phyloP scores from a whole-genome alignment of 2,329 filamentous ascomycete species.

The Amphichorda felina region DNA sequence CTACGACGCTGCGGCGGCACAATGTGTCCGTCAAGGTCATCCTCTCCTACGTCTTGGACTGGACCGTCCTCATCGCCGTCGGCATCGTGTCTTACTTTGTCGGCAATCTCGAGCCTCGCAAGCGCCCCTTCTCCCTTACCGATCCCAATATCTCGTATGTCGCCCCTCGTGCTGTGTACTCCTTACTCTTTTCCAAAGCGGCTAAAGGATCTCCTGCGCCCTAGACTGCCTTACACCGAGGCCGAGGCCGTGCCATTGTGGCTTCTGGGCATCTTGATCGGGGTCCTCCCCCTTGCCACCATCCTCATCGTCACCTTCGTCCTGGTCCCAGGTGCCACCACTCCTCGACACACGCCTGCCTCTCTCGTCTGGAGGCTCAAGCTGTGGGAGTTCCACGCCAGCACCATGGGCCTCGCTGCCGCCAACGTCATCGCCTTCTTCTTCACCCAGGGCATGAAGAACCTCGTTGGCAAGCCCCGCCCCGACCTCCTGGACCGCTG shows the following conservation, averaged over 20 bases:
- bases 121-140: constrained; percentile 56
- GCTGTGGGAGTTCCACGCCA: constrained; percentile 81
- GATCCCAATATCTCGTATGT: constrained; percentile 63
- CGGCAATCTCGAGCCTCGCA: constrained; percentile 49
- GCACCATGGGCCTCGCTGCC: constrained; percentile 71
- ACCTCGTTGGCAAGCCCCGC: constrained; percentile 55
- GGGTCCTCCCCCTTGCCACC: constrained; percentile 53
- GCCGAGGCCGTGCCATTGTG: constrained; percentile 61
- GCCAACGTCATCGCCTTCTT: constrained; percentile 63
- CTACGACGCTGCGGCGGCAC: too few relatives aligned
- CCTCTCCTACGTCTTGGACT: constrained; percentile 61
- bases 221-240: constrained; percentile 55
- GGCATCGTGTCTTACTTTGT: constrained; percentile 48
- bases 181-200: constrained; percentile 2
- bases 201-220: not conserved
- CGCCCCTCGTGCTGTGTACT: constrained; percentile 11
- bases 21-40: constrained; percentile 18
- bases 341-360: constrained; percentile 48
- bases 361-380: constrained; percentile 66
- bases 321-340: constrained; percentile 62
- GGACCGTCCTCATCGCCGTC: constrained; percentile 53
- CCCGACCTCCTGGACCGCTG: constrained; percentile 78
- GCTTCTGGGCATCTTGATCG: constrained; percentile 50
- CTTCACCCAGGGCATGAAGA: constrained; percentile 80
- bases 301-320: constrained; percentile 57